These are phyloP conservation scores for Talaromyces funiculosus DNA, from an alignment of 2,329 filamentous ascomycete species.

Conservation along the genomic window DNA sequence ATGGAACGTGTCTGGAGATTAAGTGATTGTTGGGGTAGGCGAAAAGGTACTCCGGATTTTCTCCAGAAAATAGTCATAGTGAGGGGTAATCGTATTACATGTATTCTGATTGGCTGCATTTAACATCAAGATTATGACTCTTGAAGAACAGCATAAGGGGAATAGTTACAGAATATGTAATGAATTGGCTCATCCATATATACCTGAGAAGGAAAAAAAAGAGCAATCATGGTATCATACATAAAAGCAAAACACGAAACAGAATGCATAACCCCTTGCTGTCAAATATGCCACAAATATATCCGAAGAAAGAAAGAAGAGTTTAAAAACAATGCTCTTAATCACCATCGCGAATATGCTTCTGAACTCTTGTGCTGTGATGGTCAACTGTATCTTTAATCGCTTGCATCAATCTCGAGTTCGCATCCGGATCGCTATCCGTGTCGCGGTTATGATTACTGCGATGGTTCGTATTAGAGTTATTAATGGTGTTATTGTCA, in stretches of 20 bases:
- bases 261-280: not conserved
- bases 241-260: not conserved
- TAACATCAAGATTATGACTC: not conserved
- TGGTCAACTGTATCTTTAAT: slow-evolving; percentile 37
- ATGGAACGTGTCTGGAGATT: not conserved
- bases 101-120: not conserved
- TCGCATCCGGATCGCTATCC: slow-evolving; percentile 35
- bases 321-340: not conserved
- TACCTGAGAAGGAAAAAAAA: not conserved
- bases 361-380: slow-evolving; percentile 1
- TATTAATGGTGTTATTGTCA: slow-evolving; percentile 22
- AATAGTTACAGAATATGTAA: not conserved
- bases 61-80: not conserved
- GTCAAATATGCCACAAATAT: slow-evolving; percentile 4
- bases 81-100: not conserved
- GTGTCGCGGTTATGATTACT: slow-evolving; percentile 19
- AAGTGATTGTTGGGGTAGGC: not conserved
- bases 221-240: slow-evolving; percentile 4
- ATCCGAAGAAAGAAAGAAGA: not conserved
- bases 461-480: slow-evolving; percentile 2
- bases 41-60: not conserved
- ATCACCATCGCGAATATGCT: not conserved
- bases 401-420: slow-evolving; percentile 37
- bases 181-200: not conserved
- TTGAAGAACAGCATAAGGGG: not conserved